Evolutionary conservation across 2,329 filamentous ascomycete genomes (phyloP).

Genomic region (Penicillium sp.): DNA sequence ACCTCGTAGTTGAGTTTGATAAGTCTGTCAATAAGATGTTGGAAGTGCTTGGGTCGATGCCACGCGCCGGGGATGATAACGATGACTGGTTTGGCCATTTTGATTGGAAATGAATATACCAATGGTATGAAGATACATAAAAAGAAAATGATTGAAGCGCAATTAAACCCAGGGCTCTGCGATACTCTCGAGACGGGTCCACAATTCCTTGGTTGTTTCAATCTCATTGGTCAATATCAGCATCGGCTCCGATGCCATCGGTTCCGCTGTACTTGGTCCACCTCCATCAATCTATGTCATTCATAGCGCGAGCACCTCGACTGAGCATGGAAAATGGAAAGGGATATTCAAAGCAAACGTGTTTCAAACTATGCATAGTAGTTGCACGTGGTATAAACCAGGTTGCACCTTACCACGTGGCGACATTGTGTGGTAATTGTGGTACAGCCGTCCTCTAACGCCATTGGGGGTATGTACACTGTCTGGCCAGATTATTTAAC

Average conservation of each 20-base stretch:
- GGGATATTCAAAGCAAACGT: background rate
- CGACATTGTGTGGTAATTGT: background rate
- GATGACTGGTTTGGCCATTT: slow-evolving; percentile 22
- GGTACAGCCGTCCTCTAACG: no score
- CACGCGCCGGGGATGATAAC: slow-evolving; percentile 31
- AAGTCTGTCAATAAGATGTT: slow-evolving; percentile 19
- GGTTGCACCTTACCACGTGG: background rate
- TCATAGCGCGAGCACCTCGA: background rate
- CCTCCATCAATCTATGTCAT: background rate
- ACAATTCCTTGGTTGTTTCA: background rate
- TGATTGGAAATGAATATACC: background rate
- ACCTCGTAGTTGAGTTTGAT: slow-evolving; percentile 19
- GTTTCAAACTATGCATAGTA: background rate
- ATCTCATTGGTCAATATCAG: background rate
- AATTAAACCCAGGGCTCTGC: background rate
- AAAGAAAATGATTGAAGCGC: background rate
- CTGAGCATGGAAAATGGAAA: background rate
- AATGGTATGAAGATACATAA: background rate
- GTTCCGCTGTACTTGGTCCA: background rate
- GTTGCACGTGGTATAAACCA: background rate
- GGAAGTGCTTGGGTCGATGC: slow-evolving; percentile 26
- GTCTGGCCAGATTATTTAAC: no score
- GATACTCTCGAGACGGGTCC: background rate
- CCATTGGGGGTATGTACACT: no score
- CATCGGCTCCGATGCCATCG: slow-evolving; percentile 9